Base-by-base conservation (phyloP, 192 early-diverging fungal species). In the Backusella parvicylindrica region DNA sequence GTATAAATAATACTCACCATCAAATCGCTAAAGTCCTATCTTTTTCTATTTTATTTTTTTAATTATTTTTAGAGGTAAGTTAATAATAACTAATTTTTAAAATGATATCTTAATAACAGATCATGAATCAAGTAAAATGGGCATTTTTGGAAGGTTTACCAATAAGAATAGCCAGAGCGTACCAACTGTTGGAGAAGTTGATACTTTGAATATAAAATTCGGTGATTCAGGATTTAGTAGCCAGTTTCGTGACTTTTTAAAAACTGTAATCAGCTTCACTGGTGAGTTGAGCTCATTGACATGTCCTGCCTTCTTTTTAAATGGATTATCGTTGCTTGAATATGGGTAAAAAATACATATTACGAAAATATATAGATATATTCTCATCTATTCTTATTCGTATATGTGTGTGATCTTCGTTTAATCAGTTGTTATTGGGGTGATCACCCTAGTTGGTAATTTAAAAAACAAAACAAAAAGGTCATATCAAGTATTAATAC, bases 201-300 rank as follows among this genome's bases (percentile, higher is more conserved):
- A 82, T 49, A 78, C 40, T 23, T 56, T 82, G 21, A 71, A 68
- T n/a, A 60, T 82, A 12, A 64, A 82, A 40, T 30, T 75, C 32
- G n/a, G 23, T 41, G 77, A 82, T 41, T 41, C 80, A 8, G 33
- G 70, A 13, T 68, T 74, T 43, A 60, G 65, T 21, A 70, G 80
- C 32, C 80, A 82, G 23, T 82, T 82, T 28, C 70, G 76, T 26
- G 77, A 79, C 9, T 92, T 94, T 64, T 60, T 92, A 64, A 87
- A 89, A 72, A 90, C 89, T 16, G 79, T 95, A 15, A 86, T 89
- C 28, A 88, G 89, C 68, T 92, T 93, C 67, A 94, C 92, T 23
- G 94, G 94, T 18, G 94, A 95, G 74, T 84, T 95, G 40, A 92
- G 91, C 12, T 86, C 88, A 43, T 80, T 95, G 71, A 94, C 94